Evolutionary conservation across 2,329 filamentous ascomycete species (phyloP).

Genomic region (Monilinia fructigena): DNA sequence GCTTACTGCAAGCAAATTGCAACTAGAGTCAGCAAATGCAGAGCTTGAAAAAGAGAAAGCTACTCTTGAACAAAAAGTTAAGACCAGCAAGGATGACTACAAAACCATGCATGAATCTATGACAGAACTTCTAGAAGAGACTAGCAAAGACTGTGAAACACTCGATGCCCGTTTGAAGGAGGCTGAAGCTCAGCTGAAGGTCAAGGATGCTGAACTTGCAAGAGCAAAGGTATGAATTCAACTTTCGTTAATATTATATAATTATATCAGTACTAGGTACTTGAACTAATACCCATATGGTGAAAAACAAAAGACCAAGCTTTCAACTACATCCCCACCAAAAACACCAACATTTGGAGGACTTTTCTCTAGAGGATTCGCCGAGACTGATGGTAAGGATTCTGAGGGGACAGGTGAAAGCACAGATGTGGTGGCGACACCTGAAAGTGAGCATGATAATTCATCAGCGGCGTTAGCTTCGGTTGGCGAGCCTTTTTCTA

Average conservation of each 20-base stretch:
- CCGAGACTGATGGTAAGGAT: constrained; percentile 40
- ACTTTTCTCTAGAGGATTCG: constrained; percentile 55
- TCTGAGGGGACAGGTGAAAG: constrained; percentile 34
- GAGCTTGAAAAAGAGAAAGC: constrained; percentile 54
- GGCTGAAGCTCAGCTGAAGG: constrained; percentile 41
- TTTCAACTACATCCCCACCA: constrained; percentile 44
- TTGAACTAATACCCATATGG: constrained; percentile 19
- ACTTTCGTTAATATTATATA: constrained; percentile 4
- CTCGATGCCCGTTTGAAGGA: constrained; percentile 46
- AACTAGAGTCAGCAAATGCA: constrained; percentile 49
- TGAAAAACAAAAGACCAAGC: constrained; percentile 42
- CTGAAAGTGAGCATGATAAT: constrained; percentile 61
- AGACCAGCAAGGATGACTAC: constrained; percentile 52
- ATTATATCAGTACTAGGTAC: constrained; percentile 11
- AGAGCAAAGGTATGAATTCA: constrained; percentile 53
- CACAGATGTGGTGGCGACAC: constrained; percentile 42
- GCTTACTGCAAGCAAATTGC: constrained; percentile 41
- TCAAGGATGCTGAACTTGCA: constrained; percentile 62
- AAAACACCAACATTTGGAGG: constrained; percentile 43
- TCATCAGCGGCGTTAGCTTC: constrained; percentile 65
- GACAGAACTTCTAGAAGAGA: constrained; percentile 59
- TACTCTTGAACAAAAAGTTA: constrained; percentile 51
- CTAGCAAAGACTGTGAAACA: constrained; percentile 42
- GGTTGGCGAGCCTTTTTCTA: constrained; percentile 51
- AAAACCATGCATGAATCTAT: constrained; percentile 63